Evolutionary conservation across 2,329 filamentous ascomycete genomes (phyloP).

Genomic region (Tolypocladium amazonense): DNA sequence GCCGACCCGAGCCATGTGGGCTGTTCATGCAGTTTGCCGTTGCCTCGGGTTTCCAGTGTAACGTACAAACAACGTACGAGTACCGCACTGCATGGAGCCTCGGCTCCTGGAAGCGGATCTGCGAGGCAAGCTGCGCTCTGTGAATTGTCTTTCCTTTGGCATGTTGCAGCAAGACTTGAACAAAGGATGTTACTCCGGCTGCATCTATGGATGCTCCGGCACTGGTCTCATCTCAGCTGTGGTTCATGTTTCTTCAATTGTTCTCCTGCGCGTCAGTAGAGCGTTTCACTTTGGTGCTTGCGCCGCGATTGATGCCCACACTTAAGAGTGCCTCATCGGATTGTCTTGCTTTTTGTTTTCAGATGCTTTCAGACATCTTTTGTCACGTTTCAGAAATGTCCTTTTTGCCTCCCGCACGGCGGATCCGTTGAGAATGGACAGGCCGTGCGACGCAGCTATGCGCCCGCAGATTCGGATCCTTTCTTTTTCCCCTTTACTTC

Average conservation of each 20-base stretch:
- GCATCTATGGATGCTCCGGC: background rate
- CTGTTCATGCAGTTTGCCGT: background rate
- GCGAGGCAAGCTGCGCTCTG: background rate
- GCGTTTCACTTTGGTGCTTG: background rate
- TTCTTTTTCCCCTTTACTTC: background rate
- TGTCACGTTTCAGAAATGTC: too few species aligned
- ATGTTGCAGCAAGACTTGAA: background rate
- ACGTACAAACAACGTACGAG: background rate
- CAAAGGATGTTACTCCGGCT: background rate
- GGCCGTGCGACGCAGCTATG: background rate
- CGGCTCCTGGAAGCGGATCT: background rate
- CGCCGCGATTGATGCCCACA: background rate
- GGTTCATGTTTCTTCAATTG: background rate
- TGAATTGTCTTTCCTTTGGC: background rate
- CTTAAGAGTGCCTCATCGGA: background rate
- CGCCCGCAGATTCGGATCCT: background rate
- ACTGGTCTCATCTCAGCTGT: background rate
- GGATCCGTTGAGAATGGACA: too few species aligned
- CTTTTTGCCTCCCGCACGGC: too few species aligned
- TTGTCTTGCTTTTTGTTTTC: background rate
- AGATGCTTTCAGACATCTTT: too few species aligned
- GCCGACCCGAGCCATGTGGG: background rate
- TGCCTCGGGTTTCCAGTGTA: background rate
- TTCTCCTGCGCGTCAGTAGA: background rate
- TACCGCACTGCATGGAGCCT: too few species aligned